Conservation (phyloP, 2,329 filamentous ascomycete genomes). For the Mycosphaerella sp. region DNA sequence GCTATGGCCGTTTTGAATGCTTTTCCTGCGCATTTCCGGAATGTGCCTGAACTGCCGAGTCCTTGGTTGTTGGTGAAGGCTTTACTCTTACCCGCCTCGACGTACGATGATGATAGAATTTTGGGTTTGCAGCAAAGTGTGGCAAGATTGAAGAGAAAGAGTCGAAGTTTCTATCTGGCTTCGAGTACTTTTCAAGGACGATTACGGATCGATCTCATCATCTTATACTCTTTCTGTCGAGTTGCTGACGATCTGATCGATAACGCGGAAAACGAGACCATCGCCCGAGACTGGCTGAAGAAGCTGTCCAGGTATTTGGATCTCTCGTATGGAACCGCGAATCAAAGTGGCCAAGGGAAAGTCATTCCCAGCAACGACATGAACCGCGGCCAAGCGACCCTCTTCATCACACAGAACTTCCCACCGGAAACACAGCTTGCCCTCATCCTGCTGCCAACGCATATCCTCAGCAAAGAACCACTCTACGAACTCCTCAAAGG, state of each 20-base stretch:
- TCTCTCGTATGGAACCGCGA: conserved; percentile 41
- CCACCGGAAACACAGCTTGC: conserved; percentile 49
- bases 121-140: conserved; percentile 55
- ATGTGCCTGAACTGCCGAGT: conserved; percentile 45
- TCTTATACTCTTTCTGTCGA: conserved; percentile 67
- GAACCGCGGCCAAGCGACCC: conserved; percentile 28
- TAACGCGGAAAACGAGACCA: conserved; percentile 48
- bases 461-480: conserved; percentile 52
- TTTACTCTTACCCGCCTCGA: conserved; percentile 42
- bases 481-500: conserved; percentile 60
- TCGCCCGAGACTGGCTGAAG: conserved; percentile 53
- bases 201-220: conserved; percentile 60
- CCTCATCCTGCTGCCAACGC: conserved; percentile 53
- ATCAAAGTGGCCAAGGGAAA: conserved; percentile 24
- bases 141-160: conserved; percentile 54
- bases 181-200: conserved; percentile 62
- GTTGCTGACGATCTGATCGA: conserved; percentile 69
- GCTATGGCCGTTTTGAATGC: conserved; percentile 58
- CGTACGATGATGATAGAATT: conserved; percentile 54
- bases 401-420: conserved; percentile 46
- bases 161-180: conserved; percentile 66
- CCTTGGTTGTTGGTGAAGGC: conserved; percentile 48
- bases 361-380: conserved; percentile 26
- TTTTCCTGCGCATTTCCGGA: conserved; percentile 53
- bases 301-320: conserved; percentile 55